phyloP scores from a whole-genome alignment of 2,329 filamentous ascomycete genomes.

The Aureobasidium sp. region DNA sequence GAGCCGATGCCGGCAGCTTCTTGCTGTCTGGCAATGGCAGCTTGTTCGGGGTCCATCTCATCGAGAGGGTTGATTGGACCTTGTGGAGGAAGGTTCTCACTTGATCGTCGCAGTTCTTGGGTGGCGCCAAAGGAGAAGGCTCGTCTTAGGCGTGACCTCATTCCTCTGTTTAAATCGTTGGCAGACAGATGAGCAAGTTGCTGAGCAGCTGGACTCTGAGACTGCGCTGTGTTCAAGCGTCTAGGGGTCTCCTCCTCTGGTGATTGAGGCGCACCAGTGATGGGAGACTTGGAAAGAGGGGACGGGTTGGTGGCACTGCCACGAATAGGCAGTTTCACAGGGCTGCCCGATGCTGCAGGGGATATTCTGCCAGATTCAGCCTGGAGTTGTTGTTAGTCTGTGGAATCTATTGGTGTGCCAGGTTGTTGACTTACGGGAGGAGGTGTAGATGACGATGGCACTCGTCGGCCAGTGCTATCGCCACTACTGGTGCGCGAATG shows the following conservation, averaged over 20 bases:
- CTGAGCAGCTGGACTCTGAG: constrained; percentile 64
- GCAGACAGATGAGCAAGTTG: constrained; percentile 82
- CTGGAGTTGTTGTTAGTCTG: constrained; percentile 1
- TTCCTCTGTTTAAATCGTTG: constrained; percentile 67
- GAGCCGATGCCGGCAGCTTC: constrained; percentile 87
- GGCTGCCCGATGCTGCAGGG: constrained; percentile 14
- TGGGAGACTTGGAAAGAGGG: constrained; percentile 34
- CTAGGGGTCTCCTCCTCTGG: constrained; percentile 9
- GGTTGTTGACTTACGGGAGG: neutral
- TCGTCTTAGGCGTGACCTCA: constrained; percentile 77
- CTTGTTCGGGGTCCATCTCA: constrained; percentile 69
- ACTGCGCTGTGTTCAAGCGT: constrained; percentile 18
- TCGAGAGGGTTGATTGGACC: constrained; percentile 22
- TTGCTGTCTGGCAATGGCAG: constrained; percentile 82
- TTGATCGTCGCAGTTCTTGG: constrained; percentile 74
- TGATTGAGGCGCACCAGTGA: constrained; percentile 9
- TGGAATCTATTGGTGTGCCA: neutral
- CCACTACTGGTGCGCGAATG: constrained; percentile 29
- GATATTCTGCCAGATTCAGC: constrained; percentile 16
- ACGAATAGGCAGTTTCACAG: constrained; percentile 25
- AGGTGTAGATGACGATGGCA: constrained; percentile 16
- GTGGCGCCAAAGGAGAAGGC: constrained; percentile 97
- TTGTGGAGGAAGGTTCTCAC: constrained; percentile 42
- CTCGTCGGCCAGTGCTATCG: constrained; percentile 20
- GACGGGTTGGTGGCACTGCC: constrained; percentile 36